Conservation (phyloP, 2,329 filamentous ascomycete species). For the Cryphonectria parasitica region DNA sequence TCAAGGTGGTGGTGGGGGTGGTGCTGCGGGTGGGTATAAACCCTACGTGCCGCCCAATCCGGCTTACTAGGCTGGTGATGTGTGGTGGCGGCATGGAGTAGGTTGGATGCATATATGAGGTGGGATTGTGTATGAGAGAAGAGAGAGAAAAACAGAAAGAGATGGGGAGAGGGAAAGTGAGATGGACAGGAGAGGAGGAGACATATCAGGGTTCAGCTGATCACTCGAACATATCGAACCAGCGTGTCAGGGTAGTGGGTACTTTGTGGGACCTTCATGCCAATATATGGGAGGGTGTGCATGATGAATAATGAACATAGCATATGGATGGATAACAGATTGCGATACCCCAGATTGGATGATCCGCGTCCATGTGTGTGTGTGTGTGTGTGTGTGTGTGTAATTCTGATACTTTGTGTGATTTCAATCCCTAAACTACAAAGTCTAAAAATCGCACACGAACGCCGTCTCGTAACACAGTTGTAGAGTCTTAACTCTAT, state of each 20-base stretch:
- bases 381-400: background rate
- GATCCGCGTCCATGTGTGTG: background rate
- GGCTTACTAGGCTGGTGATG: conserved; percentile 21
- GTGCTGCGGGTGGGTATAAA: conserved; percentile 55
- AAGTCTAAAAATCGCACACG: background rate
- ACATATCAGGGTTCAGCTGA: background rate
- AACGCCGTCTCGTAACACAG: background rate
- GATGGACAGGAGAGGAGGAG: background rate
- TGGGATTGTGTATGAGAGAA: background rate
- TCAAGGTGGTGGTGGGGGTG: conserved; percentile 39
- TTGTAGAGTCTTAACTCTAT: background rate
- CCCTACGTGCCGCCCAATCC: conserved; percentile 57
- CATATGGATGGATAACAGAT: background rate
- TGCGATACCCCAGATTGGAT: background rate
- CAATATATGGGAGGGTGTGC: background rate
- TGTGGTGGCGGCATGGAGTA: background rate
- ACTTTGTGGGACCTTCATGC: background rate
- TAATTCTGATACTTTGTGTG: background rate
- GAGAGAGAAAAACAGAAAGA: background rate
- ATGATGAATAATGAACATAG: conserved; percentile 7
- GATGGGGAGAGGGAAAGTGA: background rate
- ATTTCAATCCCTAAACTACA: background rate
- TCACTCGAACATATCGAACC: background rate
- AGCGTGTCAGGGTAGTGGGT: background rate
- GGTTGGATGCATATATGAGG: background rate